Evolutionary conservation across 129 eudicot species (phyloP).

Genomic region (Oenanthe sinensis): DNA sequence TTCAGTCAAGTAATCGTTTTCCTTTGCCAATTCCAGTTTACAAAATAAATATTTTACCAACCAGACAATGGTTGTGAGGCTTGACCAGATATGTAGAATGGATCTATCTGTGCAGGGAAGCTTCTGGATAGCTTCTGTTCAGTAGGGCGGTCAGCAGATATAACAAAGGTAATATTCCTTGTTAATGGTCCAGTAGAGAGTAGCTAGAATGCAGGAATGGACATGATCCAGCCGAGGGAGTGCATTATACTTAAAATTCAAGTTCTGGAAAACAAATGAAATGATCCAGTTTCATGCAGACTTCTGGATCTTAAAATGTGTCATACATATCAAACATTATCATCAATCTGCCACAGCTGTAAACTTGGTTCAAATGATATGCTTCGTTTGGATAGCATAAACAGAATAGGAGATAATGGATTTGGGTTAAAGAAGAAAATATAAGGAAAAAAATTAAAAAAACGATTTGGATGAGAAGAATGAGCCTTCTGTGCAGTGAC

Average conservation of each 20-base stretch:
- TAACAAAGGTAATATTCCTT: too few relatives aligned
- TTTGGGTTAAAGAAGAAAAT: background rate
- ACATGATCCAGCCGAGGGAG: background rate
- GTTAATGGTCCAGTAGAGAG: background rate
- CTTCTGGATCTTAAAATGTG: background rate
- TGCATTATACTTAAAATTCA: background rate
- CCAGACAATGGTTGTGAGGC: background rate
- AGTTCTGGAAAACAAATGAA: background rate
- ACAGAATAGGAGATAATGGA: background rate
- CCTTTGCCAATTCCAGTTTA: background rate
- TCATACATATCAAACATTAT: background rate
- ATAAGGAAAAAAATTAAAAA: background rate
- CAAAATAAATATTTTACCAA: background rate
- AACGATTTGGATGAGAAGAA: background rate
- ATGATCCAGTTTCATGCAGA: background rate
- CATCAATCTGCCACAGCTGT: background rate
- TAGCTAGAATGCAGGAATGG: background rate
- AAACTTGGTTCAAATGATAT: background rate
- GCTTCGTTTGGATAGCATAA: background rate
- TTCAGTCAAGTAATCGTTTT: background rate
- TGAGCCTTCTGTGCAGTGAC: background rate
- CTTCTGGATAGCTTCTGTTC: background rate
- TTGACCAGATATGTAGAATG: background rate
- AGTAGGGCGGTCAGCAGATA: background rate
- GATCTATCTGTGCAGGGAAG: background rate